Conservation (phyloP, 2,329 filamentous ascomycete species). For the Fusarium globosum region DNA sequence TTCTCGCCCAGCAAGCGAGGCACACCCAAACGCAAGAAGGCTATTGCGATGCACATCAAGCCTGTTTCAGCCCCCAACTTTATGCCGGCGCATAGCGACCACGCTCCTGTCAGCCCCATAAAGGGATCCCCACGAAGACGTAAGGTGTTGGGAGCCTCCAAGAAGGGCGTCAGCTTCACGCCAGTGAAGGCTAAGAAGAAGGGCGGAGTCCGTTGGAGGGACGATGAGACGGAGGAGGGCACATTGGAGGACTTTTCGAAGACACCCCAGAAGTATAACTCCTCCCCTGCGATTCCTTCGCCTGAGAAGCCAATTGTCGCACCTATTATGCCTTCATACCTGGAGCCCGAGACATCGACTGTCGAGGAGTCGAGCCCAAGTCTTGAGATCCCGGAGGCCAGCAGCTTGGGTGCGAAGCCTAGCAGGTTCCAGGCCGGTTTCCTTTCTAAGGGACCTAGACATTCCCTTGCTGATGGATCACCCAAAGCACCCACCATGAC, state of each 20-base stretch:
- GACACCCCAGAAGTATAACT: slow-evolving; percentile 79
- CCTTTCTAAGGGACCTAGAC: slow-evolving; percentile 67
- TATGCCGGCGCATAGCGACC: slow-evolving; percentile 48
- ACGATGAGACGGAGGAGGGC: slow-evolving; percentile 86
- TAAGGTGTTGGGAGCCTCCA: slow-evolving; percentile 67
- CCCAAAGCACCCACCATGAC: slow-evolving; percentile 66
- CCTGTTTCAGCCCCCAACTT: slow-evolving; percentile 59
- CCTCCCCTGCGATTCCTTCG: slow-evolving; percentile 61
- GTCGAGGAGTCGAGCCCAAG: slow-evolving; percentile 68
- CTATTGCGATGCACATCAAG: slow-evolving; percentile 54
- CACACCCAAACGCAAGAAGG: slow-evolving; percentile 80
- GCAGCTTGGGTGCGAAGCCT: slow-evolving; percentile 60
- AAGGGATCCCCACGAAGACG: slow-evolving; percentile 85
- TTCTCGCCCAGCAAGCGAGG: slow-evolving; percentile 78
- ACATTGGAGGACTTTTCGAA: slow-evolving; percentile 90
- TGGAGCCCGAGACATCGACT: slow-evolving; percentile 30
- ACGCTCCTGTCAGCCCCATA: slow-evolving; percentile 62
- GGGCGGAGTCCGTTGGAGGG: slow-evolving; percentile 89
- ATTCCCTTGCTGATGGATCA: slow-evolving; percentile 65
- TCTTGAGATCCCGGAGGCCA: slow-evolving; percentile 63
- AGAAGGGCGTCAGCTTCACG: slow-evolving; percentile 83
- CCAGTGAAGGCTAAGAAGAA: slow-evolving; percentile 82
- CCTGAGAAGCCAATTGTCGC: slow-evolving; percentile 49
- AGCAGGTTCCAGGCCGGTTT: slow-evolving; percentile 92
- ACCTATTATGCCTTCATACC: slow-evolving; percentile 38